Conservation (phyloP, 305 asterid species). For the Solanum hybrid region DNA sequence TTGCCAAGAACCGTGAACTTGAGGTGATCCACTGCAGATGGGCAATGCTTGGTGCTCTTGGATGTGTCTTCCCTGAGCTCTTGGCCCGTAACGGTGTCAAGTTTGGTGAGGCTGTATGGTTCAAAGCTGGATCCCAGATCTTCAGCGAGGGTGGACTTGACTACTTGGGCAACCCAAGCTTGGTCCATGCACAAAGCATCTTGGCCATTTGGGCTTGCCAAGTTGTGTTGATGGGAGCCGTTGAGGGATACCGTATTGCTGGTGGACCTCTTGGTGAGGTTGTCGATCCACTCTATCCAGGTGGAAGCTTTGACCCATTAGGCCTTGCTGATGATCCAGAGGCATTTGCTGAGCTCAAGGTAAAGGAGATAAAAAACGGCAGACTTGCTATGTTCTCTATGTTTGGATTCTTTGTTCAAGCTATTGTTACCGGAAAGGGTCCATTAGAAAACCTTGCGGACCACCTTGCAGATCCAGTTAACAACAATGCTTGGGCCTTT, state of each 20-base stretch:
- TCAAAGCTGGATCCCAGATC: too few relatives aligned
- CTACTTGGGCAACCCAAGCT: too few relatives aligned
- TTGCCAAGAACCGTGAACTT: too few relatives aligned
- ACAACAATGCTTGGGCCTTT: neutral
- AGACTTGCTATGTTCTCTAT: conserved; percentile 66
- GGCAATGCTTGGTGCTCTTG: too few relatives aligned
- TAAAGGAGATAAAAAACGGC: too few relatives aligned
- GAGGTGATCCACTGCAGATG: too few relatives aligned
- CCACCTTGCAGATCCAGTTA: neutral
- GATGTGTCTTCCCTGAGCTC: too few relatives aligned
- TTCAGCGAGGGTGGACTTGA: too few relatives aligned
- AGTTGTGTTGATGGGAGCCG: neutral
- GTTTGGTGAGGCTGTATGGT: too few relatives aligned
- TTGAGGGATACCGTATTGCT: neutral
- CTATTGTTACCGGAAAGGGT: conserved; percentile 87
- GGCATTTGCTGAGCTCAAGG: neutral
- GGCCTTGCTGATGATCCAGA: too few relatives aligned
- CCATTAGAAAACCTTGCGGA: neutral
- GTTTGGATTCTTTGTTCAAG: conserved; percentile 92
- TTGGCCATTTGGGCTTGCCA: neutral
- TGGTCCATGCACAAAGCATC: neutral
- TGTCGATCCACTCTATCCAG: neutral
- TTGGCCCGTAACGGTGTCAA: too few relatives aligned
- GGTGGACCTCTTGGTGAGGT: neutral
- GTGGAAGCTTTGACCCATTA: too few relatives aligned